These are phyloP conservation scores for Myxozyma vanderwaltii DNA, from an alignment of 805 yeast species.

Conservation along the genomic window DNA sequence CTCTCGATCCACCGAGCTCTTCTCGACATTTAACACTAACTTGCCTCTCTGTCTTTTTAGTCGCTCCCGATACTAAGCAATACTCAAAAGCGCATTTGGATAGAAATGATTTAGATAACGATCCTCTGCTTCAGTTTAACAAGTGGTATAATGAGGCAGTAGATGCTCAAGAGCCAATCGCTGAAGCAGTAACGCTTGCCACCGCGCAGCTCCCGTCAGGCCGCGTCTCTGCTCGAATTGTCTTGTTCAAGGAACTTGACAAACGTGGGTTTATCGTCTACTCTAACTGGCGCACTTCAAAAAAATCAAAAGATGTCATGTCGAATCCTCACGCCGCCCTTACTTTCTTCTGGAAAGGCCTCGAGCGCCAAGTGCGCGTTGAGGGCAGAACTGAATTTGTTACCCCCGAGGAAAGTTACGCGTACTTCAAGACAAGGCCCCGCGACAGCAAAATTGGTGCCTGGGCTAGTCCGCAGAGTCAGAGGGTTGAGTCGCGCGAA, in stretches of 20 bases:
- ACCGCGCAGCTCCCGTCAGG: constrained; percentile 90
- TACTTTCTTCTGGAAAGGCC: constrained; percentile 87
- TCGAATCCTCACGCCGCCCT: constrained; percentile 80
- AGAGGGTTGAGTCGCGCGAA: constrained; percentile 57
- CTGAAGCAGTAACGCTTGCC: constrained; percentile 79
- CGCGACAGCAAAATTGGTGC: constrained; percentile 94
- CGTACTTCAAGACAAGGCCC: constrained; percentile 85
- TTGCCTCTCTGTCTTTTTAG: constrained; percentile 17
- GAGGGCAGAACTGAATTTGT: constrained; percentile 83
- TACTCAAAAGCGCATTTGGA: constrained; percentile 68
- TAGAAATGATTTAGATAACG: constrained; percentile 53
- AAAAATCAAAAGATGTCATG: constrained; percentile 70
- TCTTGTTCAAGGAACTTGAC: constrained; percentile 88
- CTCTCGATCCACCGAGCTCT: background rate
- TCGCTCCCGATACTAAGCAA: constrained; percentile 52
- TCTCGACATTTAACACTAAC: background rate
- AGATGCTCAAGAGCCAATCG: constrained; percentile 53
- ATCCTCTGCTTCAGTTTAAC: constrained; percentile 78
- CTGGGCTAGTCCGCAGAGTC: constrained; percentile 91
- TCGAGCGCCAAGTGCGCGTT: constrained; percentile 90
- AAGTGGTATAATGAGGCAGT: constrained; percentile 83
- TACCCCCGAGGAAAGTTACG: constrained; percentile 67
- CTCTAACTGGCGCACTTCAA: constrained; percentile 88
- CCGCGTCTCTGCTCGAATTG: constrained; percentile 81
- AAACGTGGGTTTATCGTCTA: constrained; percentile 74